phyloP scores from a whole-genome alignment of 345 rosid genomes.

The Euphorbia peplus region DNA sequence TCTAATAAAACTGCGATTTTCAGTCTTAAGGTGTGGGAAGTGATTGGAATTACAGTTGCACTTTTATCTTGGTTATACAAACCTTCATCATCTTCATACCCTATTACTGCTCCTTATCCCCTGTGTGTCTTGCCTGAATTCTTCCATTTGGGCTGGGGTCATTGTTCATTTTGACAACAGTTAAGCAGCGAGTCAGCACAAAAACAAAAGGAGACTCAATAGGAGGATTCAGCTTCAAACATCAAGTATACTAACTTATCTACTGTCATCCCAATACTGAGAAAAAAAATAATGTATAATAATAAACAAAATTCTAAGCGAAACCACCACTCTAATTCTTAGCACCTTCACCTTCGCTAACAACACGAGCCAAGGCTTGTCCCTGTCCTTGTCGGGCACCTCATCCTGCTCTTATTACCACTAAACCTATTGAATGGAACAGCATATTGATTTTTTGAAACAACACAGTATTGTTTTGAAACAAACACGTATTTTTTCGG shows the following conservation, averaged over 20 bases:
- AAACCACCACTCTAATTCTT: neutral
- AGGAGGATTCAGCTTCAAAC: too few relatives aligned
- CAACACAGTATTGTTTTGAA: too few relatives aligned
- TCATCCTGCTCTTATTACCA: slow-evolving; percentile 3
- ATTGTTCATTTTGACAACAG: too few relatives aligned
- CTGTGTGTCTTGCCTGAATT: slow-evolving; percentile 66
- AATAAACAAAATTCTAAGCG: slow-evolving; percentile 10
- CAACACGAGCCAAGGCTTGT: neutral
- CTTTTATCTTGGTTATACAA: slow-evolving; percentile 65
- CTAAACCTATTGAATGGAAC: too few relatives aligned
- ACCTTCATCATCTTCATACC: slow-evolving; percentile 73
- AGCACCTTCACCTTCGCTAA: slow-evolving; percentile 5
- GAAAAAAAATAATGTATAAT: neutral
- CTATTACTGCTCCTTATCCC: slow-evolving; percentile 68
- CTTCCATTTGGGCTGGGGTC: too few relatives aligned
- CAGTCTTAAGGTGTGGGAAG: slow-evolving; percentile 84
- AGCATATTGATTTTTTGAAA: too few relatives aligned
- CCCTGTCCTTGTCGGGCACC: slow-evolving; percentile 11
- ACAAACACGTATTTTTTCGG: too few relatives aligned
- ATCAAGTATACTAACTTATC: slow-evolving; percentile 2
- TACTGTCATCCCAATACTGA: neutral
- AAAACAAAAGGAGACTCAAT: too few relatives aligned
- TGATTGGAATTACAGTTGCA: slow-evolving; percentile 69
- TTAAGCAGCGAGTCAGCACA: too few relatives aligned
- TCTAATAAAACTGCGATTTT: slow-evolving; percentile 65